phyloP scores from a whole-genome alignment of 2,329 filamentous ascomycete species.

The Colletotrichum sp. region DNA sequence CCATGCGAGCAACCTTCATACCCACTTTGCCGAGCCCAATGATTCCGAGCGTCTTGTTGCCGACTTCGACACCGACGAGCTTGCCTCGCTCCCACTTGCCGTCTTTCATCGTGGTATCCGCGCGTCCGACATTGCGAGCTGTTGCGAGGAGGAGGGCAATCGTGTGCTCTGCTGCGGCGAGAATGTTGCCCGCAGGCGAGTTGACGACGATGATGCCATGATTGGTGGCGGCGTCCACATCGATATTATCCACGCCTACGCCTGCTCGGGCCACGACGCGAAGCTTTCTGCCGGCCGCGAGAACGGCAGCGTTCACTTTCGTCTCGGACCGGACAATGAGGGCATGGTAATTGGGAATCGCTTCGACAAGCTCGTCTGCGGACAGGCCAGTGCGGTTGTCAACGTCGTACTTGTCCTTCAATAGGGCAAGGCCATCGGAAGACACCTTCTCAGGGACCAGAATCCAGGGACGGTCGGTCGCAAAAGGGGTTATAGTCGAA shows the following conservation, averaged over 20 bases:
- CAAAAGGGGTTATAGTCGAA: slow-evolving; percentile 17
- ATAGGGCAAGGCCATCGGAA: slow-evolving; percentile 74
- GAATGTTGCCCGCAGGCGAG: slow-evolving; percentile 79
- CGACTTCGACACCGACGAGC: slow-evolving; percentile 79
- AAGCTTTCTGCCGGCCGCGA: slow-evolving; percentile 70
- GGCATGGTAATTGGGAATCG: slow-evolving; percentile 76
- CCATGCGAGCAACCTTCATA: slow-evolving; percentile 80
- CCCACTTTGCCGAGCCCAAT: slow-evolving; percentile 86
- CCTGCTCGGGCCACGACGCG: slow-evolving; percentile 82
- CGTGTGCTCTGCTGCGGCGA: slow-evolving; percentile 81
- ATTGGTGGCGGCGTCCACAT: slow-evolving; percentile 74
- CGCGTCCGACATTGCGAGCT: slow-evolving; percentile 75
- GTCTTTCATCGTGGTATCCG: slow-evolving; percentile 71
- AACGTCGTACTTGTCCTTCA: slow-evolving; percentile 71
- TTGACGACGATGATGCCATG: slow-evolving; percentile 83
- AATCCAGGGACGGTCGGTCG: slow-evolving; percentile 46
- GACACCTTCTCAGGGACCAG: slow-evolving; percentile 84
- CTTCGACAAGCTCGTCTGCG: slow-evolving; percentile 65
- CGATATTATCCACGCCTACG: slow-evolving; percentile 84
- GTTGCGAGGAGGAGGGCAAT: slow-evolving; percentile 76
- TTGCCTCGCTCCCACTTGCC: slow-evolving; percentile 78
- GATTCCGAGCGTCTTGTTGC: slow-evolving; percentile 77
- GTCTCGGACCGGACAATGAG: slow-evolving; percentile 84
- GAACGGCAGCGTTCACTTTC: slow-evolving; percentile 73
- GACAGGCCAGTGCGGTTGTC: slow-evolving; percentile 69